Percentiles rank a stretch among this genome's conserved stretches.
Evolutionary conservation across 768 basidiomycete species (phyloP).

Genomic region (Tricholoma flavovirens): DNA sequence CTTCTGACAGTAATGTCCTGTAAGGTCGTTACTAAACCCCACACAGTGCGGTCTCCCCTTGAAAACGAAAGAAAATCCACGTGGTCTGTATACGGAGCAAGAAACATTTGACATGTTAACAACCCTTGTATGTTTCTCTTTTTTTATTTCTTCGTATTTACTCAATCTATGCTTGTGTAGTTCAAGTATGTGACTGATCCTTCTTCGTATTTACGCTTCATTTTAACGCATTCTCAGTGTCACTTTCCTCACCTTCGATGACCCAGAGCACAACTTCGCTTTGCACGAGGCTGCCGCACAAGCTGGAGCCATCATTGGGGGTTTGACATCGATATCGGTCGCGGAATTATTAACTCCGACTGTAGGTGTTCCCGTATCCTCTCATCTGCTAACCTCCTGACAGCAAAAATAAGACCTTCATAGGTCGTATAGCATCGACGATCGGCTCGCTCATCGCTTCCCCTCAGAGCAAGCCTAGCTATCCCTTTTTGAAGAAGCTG

Average conservation of each 20-base stretch:
- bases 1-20: conserved; percentile 1
- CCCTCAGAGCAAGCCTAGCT: conserved; percentile 26
- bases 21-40: too few species aligned
- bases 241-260: conserved; percentile 23
- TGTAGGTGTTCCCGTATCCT: conserved; percentile 18
- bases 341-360: conserved; percentile 17
- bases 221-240: conserved; percentile 9
- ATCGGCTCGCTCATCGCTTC: conserved; percentile 5
- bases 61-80: conserved; percentile 42
- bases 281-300: conserved; percentile 23
- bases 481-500: conserved; percentile 33
- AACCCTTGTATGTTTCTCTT: conserved; percentile 22
- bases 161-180: neutral
- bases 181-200: conserved; percentile 7
- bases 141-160: neutral
- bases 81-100: conserved; percentile 39
- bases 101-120: conserved; percentile 42
- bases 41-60: conserved; percentile 37
- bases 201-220: neutral
- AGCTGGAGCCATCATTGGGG: conserved; percentile 24
- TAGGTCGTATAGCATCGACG: conserved; percentile 1
- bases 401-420: conserved; percentile 1
- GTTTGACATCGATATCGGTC: conserved; percentile 27
- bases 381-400: neutral
- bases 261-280: conserved; percentile 29